These are phyloP conservation scores for Cytospora chrysosperma DNA, from an alignment of 2,329 filamentous ascomycete species.

Conservation along the genomic window DNA sequence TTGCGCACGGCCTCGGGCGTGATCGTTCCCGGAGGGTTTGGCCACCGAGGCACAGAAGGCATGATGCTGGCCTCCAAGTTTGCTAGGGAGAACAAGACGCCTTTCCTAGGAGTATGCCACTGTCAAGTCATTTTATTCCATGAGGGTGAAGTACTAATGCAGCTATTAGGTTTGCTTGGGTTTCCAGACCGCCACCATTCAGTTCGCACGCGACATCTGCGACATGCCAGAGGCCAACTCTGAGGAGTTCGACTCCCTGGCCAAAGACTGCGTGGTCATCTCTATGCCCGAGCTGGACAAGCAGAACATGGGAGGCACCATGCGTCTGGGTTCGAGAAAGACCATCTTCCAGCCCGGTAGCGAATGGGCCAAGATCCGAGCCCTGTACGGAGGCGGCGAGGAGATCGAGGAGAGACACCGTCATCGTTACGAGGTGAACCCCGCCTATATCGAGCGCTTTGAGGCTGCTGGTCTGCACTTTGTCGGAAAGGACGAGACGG, in stretches of 20 bases:
- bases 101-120: slow-evolving; percentile 73
- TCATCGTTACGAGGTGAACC: slow-evolving; percentile 81
- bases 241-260: slow-evolving; percentile 54
- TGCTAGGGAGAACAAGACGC: slow-evolving; percentile 77
- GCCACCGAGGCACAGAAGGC: slow-evolving; percentile 77
- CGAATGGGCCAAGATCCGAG: slow-evolving; percentile 69
- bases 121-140: too few species aligned
- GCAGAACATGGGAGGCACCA: slow-evolving; percentile 67
- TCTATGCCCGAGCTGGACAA: slow-evolving; percentile 79
- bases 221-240: slow-evolving; percentile 56
- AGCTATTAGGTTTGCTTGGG: slow-evolving; percentile 61
- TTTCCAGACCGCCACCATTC: slow-evolving; percentile 90
- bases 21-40: slow-evolving; percentile 76
- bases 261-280: slow-evolving; percentile 72
- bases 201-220: slow-evolving; percentile 77
- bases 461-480: slow-evolving; percentile 65
- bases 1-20: slow-evolving; percentile 69
- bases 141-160: neutral
- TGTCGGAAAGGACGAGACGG: slow-evolving; percentile 72
- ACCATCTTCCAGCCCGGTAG: slow-evolving; percentile 68
- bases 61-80: slow-evolving; percentile 88
- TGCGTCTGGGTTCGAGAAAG: slow-evolving; percentile 70
- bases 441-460: slow-evolving; percentile 62
- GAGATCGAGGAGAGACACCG: slow-evolving; percentile 67
- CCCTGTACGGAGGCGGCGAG: slow-evolving; percentile 59